Percentiles rank a stretch among this genome's conserved stretches.
phyloP scores from a whole-genome alignment of 139 green algal species.

The Klebsormidium nitens region DNA sequence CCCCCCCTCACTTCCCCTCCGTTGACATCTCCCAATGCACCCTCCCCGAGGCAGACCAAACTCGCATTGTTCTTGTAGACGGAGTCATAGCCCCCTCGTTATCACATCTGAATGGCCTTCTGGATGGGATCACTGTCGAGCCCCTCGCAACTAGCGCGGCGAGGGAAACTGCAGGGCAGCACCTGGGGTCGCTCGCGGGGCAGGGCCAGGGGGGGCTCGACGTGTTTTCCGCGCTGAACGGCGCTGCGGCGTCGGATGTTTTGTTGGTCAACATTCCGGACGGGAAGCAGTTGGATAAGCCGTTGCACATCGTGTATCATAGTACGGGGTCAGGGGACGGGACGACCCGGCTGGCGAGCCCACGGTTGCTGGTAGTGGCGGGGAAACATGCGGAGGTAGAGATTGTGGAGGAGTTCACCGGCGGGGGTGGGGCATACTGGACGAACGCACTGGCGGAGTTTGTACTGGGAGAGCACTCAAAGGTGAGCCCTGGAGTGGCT shows the following conservation, averaged over 20 bases:
- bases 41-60: constrained; percentile 15
- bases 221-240: constrained; percentile 33
- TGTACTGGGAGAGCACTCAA: constrained; percentile 19
- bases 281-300: constrained; percentile 10
- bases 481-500: no score
- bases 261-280: constrained; percentile 14
- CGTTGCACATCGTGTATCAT: constrained; percentile 28
- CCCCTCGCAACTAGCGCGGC: neutral
- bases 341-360: constrained; percentile 1
- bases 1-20: neutral
- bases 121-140: constrained; percentile 8
- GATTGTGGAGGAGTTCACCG: constrained; percentile 27
- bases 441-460: constrained; percentile 31
- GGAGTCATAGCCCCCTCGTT: constrained; percentile 16
- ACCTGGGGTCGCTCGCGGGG: neutral
- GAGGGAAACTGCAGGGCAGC: neutral
- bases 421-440: constrained; percentile 2
- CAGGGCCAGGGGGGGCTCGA: constrained; percentile 22
- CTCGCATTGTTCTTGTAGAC: constrained; percentile 25
- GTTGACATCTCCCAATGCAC: constrained; percentile 13
- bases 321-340: neutral
- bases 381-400: constrained; percentile 27
- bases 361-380: constrained; percentile 30
- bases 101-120: constrained; percentile 8
- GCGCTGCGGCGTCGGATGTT: constrained; percentile 18